A percentile compares a stretch with the other conserved stretches of the same genome.
These are phyloP conservation scores for Hypoxylon sp. DNA, from an alignment of 2,329 filamentous ascomycete species.

Conservation along the genomic window DNA sequence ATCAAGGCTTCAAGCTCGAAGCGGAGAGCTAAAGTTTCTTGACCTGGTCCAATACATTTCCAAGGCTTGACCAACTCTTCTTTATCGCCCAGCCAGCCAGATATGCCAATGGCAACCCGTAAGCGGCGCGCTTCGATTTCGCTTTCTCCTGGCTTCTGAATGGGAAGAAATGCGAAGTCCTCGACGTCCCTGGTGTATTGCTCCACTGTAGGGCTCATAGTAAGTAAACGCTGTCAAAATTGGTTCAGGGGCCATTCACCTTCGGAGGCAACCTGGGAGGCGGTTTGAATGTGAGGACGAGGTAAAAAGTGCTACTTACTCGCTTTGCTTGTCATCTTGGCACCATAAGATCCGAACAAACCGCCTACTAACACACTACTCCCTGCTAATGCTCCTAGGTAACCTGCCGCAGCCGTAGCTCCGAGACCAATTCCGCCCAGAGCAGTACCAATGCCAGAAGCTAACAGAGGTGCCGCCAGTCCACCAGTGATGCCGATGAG, in stretches of 20 bases:
- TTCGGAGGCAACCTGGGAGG: background rate
- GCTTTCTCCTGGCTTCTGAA: constrained; percentile 63
- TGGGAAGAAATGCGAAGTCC: constrained; percentile 88
- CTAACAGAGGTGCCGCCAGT: constrained; percentile 82
- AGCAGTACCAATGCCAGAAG: constrained; percentile 82
- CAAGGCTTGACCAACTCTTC: constrained; percentile 82
- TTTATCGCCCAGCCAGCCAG: constrained; percentile 82
- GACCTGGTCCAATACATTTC: constrained; percentile 75
- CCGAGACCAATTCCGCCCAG: constrained; percentile 84
- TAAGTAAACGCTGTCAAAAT: constrained; percentile 4
- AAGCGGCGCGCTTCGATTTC: constrained; percentile 72
- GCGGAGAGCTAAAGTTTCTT: constrained; percentile 85
- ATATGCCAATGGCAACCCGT: constrained; percentile 83
- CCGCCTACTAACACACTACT: constrained; percentile 84
- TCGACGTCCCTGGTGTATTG: constrained; percentile 86
- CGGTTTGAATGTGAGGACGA: too few species aligned
- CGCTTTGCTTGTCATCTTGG: constrained; percentile 84
- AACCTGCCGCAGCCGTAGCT: constrained; percentile 81
- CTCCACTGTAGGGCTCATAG: constrained; percentile 67
- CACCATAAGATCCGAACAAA: constrained; percentile 89
- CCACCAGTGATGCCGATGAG: constrained; percentile 81
- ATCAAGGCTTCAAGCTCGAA: constrained; percentile 85
- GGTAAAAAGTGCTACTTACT: constrained; percentile 51
- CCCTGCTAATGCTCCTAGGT: constrained; percentile 84
- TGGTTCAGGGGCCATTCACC: background rate